Evolutionary conservation across 345 rosid genomes (phyloP), one percentile per base, ranked within the genome.

Genomic region (Diplotaxis tenuifolia): DNA sequence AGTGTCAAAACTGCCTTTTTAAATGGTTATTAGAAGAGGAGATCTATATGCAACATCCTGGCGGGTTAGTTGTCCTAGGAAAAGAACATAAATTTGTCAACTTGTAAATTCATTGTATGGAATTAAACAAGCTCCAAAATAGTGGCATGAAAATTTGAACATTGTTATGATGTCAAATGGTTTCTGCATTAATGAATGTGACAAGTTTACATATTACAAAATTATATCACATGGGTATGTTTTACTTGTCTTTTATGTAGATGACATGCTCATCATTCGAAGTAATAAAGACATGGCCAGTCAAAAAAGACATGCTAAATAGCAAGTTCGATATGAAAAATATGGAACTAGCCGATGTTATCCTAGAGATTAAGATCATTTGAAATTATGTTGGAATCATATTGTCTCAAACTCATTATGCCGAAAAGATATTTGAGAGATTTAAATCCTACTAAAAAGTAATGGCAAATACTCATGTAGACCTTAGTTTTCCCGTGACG

Each of bases 381-480:
- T 10, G 28, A 2, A 21, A 3, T 14, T 38, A 1, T 16, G 11
- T 6, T 0, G 11, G 54, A 5, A 4, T 6, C 0, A 49, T 1
- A 0, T 4, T 49, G 1, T 14, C 21, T 1, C 53, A 47, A 47
- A 1, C 7, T 5, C 53, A 47, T 15, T 47, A 47, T 47, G 53
- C 9, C 6, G 53, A 47, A 34, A 34, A 34, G 1, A 34, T 34
- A 34, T 12, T 34, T 34, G 52, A 34, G 40, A 9, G 40, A 0
- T 53, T 53, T 8, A 53, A 53, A 9, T 75, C 70, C 59, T 85
- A 73, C 69, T 80, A 42, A 19, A 53, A 7, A 0, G 57, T 82
- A 76, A 67, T 73, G 82, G 27, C 83, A 83, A 73, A 89, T 87
- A 79, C 85, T 74, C 53, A 57, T 50, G 88, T 65, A 32, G 36